Evolutionary conservation across 257 asterid species (phyloP).

Genomic region (Jaltomata sinuosa): DNA sequence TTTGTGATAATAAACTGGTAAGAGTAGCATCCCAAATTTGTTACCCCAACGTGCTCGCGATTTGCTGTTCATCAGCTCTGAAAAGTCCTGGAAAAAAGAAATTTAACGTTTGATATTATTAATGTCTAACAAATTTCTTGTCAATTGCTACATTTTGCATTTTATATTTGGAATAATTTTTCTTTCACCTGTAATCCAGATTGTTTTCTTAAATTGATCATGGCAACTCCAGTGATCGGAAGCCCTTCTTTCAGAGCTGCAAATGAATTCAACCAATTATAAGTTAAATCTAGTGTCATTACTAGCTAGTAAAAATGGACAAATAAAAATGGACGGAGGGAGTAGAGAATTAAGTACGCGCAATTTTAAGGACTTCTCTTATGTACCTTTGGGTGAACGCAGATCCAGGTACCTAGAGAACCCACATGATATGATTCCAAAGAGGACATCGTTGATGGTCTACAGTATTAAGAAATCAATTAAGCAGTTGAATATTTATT

Average conservation of each 20-base stretch:
- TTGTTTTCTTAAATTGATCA: constrained; percentile 72
- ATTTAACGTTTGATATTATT: not conserved
- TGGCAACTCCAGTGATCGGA: constrained; percentile 62
- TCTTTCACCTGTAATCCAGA: constrained; percentile 53
- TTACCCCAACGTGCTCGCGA: constrained; percentile 44
- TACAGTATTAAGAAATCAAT: constrained; percentile 17
- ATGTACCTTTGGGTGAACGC: constrained; percentile 49
- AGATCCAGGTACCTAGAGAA: constrained; percentile 51
- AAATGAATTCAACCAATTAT: not conserved
- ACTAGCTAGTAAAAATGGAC: no score
- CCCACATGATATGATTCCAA: constrained; percentile 65
- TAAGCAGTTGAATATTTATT: not conserved
- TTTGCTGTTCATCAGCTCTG: constrained; percentile 29
- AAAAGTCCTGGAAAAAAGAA: constrained; percentile 29
- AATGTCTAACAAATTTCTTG: not conserved
- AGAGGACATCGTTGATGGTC: constrained; percentile 87
- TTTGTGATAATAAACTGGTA: constrained; percentile 52
- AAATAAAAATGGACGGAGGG: no score
- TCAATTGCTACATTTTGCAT: not conserved
- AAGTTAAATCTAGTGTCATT: not conserved
- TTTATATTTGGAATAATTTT: not conserved
- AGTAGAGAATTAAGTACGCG: no score
- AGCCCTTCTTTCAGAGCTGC: constrained; percentile 44
- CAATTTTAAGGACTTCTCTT: no score
- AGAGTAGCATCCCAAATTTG: constrained; percentile 59